Percentiles rank a stretch among this genome's conserved stretches.
These are phyloP conservation scores for Solanum hybrid DNA, from an alignment of 305 asterid species.

Conservation along the genomic window DNA sequence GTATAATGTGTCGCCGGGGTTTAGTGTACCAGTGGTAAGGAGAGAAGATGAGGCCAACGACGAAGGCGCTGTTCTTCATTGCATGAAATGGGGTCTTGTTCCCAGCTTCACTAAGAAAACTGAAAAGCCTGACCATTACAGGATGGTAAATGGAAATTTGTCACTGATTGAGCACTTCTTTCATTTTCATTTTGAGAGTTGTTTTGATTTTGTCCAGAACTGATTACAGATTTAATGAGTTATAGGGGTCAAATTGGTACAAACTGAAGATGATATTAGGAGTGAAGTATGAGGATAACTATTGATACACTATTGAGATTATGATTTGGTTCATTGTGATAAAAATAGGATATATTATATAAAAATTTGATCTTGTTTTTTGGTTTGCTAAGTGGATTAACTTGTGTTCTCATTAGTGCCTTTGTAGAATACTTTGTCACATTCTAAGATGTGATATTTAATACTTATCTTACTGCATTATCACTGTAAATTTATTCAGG, in stretches of 20 bases:
- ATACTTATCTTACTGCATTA: not conserved
- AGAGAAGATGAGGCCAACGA: constrained; percentile 38
- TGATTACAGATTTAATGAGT: not conserved
- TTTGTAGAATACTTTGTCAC: not conserved
- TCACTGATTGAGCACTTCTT: not conserved
- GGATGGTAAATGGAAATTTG: constrained; percentile 42
- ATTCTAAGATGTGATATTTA: not conserved
- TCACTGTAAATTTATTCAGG: not conserved
- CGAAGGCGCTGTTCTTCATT: constrained; percentile 59
- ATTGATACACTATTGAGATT: not conserved
- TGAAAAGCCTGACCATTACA: constrained; percentile 74
- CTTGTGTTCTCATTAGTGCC: not conserved
- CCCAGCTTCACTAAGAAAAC: constrained; percentile 80
- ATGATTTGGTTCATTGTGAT: not conserved
- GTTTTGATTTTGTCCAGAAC: not conserved
- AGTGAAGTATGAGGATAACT: not conserved
- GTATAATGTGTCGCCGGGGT: constrained; percentile 78
- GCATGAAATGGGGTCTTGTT: constrained; percentile 94
- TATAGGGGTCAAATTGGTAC: not conserved
- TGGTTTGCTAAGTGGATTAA: not conserved
- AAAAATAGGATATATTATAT: not conserved
- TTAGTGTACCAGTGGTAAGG: constrained; percentile 72
- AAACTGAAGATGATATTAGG: not conserved
- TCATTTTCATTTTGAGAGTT: not conserved
- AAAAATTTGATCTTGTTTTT: not conserved